Conservation (phyloP, 2,329 filamentous ascomycete species). For the Penicillium brasilianum region DNA sequence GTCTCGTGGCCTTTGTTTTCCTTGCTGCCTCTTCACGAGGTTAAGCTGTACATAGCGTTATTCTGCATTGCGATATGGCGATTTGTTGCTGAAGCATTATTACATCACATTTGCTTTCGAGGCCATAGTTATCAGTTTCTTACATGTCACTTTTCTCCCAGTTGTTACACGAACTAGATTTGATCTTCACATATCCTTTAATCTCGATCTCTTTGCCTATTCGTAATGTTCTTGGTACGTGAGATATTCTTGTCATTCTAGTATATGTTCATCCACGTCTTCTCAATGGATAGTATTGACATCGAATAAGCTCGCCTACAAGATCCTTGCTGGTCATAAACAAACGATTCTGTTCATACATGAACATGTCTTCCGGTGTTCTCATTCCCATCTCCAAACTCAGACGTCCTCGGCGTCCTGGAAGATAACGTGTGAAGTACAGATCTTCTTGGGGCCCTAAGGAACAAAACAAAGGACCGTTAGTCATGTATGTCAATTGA, state of each 20-base stretch:
- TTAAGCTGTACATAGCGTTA: constrained; percentile 17
- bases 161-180: not conserved
- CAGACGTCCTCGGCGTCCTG: constrained; percentile 27
- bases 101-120: not conserved
- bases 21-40: not conserved
- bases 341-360: constrained; percentile 1
- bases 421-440: constrained; percentile 34
- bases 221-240: not conserved
- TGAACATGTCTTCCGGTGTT: constrained; percentile 10
- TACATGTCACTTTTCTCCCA: not conserved
- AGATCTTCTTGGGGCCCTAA: constrained; percentile 35
- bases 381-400: not conserved
- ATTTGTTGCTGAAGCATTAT: constrained; percentile 9
- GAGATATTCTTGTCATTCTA: constrained; percentile 1
- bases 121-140: not conserved
- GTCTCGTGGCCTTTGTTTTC: not conserved
- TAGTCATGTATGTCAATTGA: not conserved
- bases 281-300: constrained; percentile 21
- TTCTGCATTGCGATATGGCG: constrained; percentile 17
- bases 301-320: constrained; percentile 15
- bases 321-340: constrained; percentile 1
- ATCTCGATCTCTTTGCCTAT: not conserved
- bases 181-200: not conserved
- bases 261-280: constrained; percentile 16
- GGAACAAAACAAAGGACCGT: not conserved